Percentiles rank a stretch among this genome's conserved stretches.
Conservation (phyloP, 2,329 filamentous ascomycete genomes). For the Cephalotrichum gorgonifer region DNA sequence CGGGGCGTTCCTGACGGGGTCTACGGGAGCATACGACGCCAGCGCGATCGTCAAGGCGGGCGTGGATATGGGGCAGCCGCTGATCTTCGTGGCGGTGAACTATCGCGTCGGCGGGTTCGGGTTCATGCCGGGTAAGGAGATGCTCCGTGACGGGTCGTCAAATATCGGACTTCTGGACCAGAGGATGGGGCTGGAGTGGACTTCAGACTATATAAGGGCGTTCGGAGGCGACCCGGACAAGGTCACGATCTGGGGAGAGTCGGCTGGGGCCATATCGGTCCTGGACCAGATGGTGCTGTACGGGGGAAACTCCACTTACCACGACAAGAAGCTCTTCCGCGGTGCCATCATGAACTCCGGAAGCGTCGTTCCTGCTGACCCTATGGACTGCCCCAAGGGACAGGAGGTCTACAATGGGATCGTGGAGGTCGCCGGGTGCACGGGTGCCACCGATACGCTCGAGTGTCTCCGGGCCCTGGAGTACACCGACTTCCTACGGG, state of each 20-base stretch:
- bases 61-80: conserved; percentile 36
- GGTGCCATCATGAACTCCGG: conserved; percentile 56
- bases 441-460: conserved; percentile 33
- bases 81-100: conserved; percentile 55
- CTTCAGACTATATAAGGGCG: conserved; percentile 50
- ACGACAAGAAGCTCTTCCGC: conserved; percentile 52
- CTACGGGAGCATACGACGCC: conserved; percentile 25
- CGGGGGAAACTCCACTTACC: conserved; percentile 51
- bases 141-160: conserved; percentile 40
- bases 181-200: conserved; percentile 49
- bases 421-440: conserved; percentile 41
- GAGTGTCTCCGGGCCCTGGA: conserved; percentile 42
- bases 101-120: conserved; percentile 56
- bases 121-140: conserved; percentile 46
- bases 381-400: conserved; percentile 43
- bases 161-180: conserved; percentile 55
- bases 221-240: conserved; percentile 57
- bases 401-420: conserved; percentile 45
- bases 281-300: conserved; percentile 53
- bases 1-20: conserved; percentile 32
- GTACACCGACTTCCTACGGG: conserved; percentile 41
- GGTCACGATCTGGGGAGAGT: conserved; percentile 57
- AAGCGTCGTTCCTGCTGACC: conserved; percentile 34
- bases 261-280: conserved; percentile 48
- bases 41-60: conserved; percentile 20